Conservation (phyloP, 768 basidiomycete genomes). For the Suillus sp. region DNA sequence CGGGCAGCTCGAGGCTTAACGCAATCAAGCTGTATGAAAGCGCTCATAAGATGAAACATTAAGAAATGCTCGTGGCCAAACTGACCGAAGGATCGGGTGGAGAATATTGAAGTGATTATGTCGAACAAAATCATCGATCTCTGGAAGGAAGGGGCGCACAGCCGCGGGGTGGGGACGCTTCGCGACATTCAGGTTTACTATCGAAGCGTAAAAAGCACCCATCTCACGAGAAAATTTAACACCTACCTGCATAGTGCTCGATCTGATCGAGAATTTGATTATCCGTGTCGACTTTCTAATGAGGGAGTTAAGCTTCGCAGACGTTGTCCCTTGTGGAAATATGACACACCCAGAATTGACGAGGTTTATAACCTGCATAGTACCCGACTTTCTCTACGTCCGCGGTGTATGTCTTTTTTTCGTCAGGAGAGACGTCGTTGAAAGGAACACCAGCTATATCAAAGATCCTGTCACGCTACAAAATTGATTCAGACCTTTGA, state of each 20-base stretch:
- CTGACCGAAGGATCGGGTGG: conserved; percentile 30
- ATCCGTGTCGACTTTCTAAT: conserved; percentile 35
- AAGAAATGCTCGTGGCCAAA: neutral
- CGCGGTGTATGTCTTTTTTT: conserved; percentile 40
- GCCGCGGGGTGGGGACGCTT: conserved; percentile 31
- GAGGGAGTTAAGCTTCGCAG: too few species aligned
- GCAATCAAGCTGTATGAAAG: conserved; percentile 32
- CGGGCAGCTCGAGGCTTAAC: conserved; percentile 35
- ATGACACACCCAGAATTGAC: conserved; percentile 51
- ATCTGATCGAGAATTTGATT: conserved; percentile 38
- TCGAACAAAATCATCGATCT: conserved; percentile 30
- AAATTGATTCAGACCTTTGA: neutral
- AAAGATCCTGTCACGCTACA: conserved; percentile 44
- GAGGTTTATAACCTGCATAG: conserved; percentile 58
- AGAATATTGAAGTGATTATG: conserved; percentile 34
- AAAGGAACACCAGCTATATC: conserved; percentile 46
- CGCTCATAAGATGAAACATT: neutral
- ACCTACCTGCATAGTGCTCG: conserved; percentile 35
- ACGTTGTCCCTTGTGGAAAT: neutral
- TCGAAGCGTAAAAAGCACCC: neutral
- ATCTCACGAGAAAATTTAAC: neutral
- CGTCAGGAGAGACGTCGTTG: conserved; percentile 35
- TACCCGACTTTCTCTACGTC: conserved; percentile 45
- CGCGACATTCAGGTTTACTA: conserved; percentile 31
- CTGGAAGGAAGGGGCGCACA: conserved; percentile 32